Conservation (phyloP, 768 basidiomycete species). For the Tricholoma flavovirens region DNA sequence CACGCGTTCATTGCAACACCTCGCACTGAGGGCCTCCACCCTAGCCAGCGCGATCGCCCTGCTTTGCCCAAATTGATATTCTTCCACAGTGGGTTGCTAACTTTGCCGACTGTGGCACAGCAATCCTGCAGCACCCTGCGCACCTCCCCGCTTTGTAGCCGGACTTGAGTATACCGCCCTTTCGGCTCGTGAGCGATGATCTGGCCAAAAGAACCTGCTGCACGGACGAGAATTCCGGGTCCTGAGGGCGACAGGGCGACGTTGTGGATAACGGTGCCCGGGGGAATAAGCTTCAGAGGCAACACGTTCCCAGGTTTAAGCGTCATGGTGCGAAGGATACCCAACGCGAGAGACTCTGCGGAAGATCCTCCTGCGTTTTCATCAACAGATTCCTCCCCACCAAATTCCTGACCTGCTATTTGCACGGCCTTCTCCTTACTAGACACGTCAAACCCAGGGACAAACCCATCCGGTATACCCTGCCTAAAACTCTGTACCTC, state of each 20-base stretch:
- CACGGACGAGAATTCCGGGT: conserved; percentile 77
- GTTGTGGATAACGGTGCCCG: conserved; percentile 87
- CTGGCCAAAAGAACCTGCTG: conserved; percentile 83
- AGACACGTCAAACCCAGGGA: conserved; percentile 42
- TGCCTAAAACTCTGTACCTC: conserved; percentile 79
- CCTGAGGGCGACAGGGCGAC: conserved; percentile 73
- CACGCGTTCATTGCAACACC: conserved; percentile 98
- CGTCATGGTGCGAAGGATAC: conserved; percentile 77
- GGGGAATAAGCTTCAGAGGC: conserved; percentile 84
- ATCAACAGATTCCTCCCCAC: conserved; percentile 17
- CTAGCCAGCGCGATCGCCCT: conserved; percentile 83
- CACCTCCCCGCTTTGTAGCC: conserved; percentile 89
- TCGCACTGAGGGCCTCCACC: conserved; percentile 77
- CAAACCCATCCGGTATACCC: conserved; percentile 74
- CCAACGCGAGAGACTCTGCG: conserved; percentile 66
- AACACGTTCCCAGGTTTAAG: conserved; percentile 92
- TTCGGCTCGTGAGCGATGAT: conserved; percentile 72
- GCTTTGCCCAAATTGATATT: conserved; percentile 85
- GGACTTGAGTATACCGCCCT: conserved; percentile 73
- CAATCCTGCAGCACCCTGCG: conserved; percentile 77
- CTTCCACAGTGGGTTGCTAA: conserved; percentile 90
- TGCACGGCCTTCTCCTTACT: conserved; percentile 13
- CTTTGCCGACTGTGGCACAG: conserved; percentile 84
- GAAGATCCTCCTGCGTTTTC: conserved; percentile 23
- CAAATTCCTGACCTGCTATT: conserved; percentile 10